Base-by-base conservation (phyloP, 2,329 filamentous ascomycete species). In the Thielaviopsis musarum region DNA sequence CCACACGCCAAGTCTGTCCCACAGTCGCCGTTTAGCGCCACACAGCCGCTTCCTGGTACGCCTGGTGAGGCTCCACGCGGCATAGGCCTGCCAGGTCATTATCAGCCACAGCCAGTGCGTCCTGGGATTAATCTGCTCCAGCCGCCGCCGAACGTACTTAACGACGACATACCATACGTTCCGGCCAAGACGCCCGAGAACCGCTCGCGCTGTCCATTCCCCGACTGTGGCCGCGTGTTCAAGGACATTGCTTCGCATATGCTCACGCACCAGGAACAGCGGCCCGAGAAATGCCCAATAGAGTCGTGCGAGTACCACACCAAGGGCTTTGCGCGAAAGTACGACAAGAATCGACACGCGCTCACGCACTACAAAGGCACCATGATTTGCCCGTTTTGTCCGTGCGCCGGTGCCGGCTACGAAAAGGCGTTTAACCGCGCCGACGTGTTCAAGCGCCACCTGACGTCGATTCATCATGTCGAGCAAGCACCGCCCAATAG, bases 331-430 rank as follows among this genome's bases (percentile, higher is more conserved):
- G 91, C 91, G 2, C 80, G 91, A 62, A 97, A 97, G 71, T 98
- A 97, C 69, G 93, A 97, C 74, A 96, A 96, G 77, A 97, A 97
- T 70, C 78, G 93, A 13, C 93, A 98, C 69, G 95, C 91, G 1
- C 73, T 97, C 64, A 97, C 91, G 2, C 93, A 97, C 69, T 98
- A 97, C 76, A 95, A 95, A 71, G 91, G 91, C 9, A 96, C 89
- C 15, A 96, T 97, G 90, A 87, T 95, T 7, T 98, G 93, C 67
- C 91, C 91, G 5, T 97, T 97, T 71, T 97, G 93, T 65, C 89
- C 91, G 0, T 89, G 90, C 3, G 86, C 85, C 21, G 90, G 91
- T 5, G 91, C 88, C 2, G 81, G 88, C 1, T 87, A 86, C 5
- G 91, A 96, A 71, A 96, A 96, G 75, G 89, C 87, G 64, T 97